phyloP scores from a whole-genome alignment of 306 rosid genomes.

The Begonia loranthoides region DNA sequence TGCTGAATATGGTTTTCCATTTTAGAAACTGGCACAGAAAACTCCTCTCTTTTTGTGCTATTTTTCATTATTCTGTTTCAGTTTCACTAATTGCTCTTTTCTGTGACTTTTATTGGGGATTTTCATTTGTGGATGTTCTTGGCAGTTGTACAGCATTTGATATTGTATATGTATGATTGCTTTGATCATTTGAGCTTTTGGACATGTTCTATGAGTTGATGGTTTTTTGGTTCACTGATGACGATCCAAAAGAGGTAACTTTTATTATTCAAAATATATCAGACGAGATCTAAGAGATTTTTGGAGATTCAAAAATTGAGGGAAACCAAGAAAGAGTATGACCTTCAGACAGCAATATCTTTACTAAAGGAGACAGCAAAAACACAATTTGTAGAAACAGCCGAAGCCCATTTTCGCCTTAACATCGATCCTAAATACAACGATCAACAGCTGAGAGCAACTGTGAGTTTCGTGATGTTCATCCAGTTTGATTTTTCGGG shows the following conservation, averaged over 20 bases:
- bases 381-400: slow-evolving; percentile 74
- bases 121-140: no score
- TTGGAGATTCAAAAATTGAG: slow-evolving; percentile 86
- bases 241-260: no score
- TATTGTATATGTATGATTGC: not conserved
- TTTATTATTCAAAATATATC: slow-evolving; percentile 13
- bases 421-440: slow-evolving; percentile 95
- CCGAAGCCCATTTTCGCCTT: slow-evolving; percentile 97
- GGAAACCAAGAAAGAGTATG: slow-evolving; percentile 77
- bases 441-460: slow-evolving; percentile 95
- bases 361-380: slow-evolving; percentile 57
- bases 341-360: slow-evolving; percentile 57
- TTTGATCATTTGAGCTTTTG: not conserved
- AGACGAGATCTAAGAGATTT: slow-evolving; percentile 88
- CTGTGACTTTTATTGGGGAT: no score
- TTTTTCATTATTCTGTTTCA: no score
- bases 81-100: no score
- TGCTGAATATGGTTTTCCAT: no score
- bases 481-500: slow-evolving; percentile 7
- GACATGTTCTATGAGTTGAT: not conserved
- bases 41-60: no score
- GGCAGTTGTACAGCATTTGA: no score
- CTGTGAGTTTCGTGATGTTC: slow-evolving; percentile 45
- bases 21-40: no score
- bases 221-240: no score